A percentile compares a stretch with the other conserved stretches of the same genome.
phyloP scores from a whole-genome alignment of 2,329 filamentous ascomycete species.

The Nemania bipapillata region DNA sequence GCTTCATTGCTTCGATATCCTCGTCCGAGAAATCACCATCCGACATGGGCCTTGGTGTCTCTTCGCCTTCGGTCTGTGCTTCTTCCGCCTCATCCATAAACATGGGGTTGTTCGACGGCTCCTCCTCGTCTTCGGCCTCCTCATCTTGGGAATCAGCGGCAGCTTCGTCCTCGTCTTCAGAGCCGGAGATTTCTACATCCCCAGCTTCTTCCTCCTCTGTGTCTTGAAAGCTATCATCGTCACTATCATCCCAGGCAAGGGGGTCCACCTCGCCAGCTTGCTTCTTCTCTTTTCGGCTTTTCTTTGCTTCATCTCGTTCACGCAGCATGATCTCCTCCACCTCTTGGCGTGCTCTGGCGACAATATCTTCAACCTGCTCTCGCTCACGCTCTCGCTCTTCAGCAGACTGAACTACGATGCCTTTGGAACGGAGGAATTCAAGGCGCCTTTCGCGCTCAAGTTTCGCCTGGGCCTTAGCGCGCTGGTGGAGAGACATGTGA shows the following conservation, averaged over 20 bases:
- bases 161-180: conserved; percentile 54
- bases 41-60: conserved; percentile 43
- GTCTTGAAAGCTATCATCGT: conserved; percentile 55
- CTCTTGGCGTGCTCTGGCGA: conserved; percentile 84
- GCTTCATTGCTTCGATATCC: conserved; percentile 53
- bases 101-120: conserved; percentile 42
- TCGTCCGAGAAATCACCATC: conserved; percentile 54
- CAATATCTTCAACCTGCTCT: conserved; percentile 85
- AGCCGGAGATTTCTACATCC: conserved; percentile 52
- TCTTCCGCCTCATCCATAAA: conserved; percentile 54
- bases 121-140: conserved; percentile 12
- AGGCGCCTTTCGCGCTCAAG: conserved; percentile 80
- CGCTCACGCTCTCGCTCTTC: conserved; percentile 87
- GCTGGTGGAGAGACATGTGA: conserved; percentile 72
- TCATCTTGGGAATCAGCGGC: conserved; percentile 44
- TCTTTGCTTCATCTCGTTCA: conserved; percentile 79
- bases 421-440: conserved; percentile 79
- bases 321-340: conserved; percentile 80
- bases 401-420: conserved; percentile 81
- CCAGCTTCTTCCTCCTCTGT: conserved; percentile 59
- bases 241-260: conserved; percentile 67
- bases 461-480: conserved; percentile 82
- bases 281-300: conserved; percentile 62
- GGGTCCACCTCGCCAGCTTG: conserved; percentile 60
- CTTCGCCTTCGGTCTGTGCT: conserved; percentile 52